These are phyloP conservation scores for Podila epicladia DNA, from an alignment of 192 early-diverging fungal genomes.

Conservation along the genomic window DNA sequence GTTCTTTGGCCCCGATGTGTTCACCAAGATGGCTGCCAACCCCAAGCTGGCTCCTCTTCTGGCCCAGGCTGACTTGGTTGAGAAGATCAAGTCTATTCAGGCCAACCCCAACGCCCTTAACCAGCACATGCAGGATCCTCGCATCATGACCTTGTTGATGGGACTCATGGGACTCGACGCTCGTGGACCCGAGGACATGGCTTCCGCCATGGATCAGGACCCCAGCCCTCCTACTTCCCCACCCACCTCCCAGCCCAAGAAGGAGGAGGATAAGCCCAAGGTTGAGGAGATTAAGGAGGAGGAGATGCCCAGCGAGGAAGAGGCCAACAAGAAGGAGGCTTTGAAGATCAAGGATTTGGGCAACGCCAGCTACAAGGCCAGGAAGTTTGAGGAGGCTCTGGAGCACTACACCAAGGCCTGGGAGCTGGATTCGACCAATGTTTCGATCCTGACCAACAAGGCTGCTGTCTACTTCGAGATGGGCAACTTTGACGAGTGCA, in stretches of 20 bases:
- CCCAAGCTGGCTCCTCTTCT: conserved; percentile 79
- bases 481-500: conserved; percentile 91
- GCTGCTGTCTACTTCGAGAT: conserved; percentile 96
- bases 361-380: conserved; percentile 92
- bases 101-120: conserved; percentile 73
- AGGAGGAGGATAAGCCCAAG: conserved; percentile 50
- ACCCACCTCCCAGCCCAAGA: conserved; percentile 20
- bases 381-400: conserved; percentile 89
- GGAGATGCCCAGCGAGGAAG: conserved; percentile 68
- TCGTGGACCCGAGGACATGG: conserved; percentile 53
- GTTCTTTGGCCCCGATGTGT: conserved; percentile 80
- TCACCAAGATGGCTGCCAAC: conserved; percentile 84
- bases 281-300: conserved; percentile 43
- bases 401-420: conserved; percentile 91
- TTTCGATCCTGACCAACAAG: conserved; percentile 97
- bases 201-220: conserved; percentile 53
- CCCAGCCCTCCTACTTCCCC: conserved; percentile 13
- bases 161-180: conserved; percentile 78
- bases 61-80: conserved; percentile 80
- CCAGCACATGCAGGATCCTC: conserved; percentile 82
- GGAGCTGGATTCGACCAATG: conserved; percentile 88
- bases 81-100: conserved; percentile 81
- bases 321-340: conserved; percentile 71
- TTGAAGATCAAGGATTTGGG: conserved; percentile 86
- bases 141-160: conserved; percentile 82